A percentile compares a stretch with the other conserved stretches of the same genome.
phyloP scores from a whole-genome alignment of 2,329 filamentous ascomycete species.

The Nemania bipapillata region DNA sequence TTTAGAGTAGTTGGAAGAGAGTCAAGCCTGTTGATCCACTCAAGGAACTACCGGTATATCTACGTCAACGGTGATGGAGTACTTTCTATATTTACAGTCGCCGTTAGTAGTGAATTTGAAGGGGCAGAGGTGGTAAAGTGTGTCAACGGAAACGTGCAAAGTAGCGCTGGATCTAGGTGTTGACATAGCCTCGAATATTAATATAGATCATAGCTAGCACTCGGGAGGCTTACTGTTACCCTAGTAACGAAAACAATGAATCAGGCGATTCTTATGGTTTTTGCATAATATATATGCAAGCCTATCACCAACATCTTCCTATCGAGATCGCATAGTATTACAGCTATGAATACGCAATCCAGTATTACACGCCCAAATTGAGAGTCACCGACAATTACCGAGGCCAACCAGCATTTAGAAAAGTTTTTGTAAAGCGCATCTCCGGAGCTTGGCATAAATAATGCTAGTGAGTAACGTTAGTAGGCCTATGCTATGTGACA shows the following conservation, averaged over 20 bases:
- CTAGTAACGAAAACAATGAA: not conserved
- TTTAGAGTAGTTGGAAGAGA: too few species aligned
- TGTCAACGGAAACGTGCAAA: not conserved
- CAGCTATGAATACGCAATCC: not conserved
- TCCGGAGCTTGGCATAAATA: not conserved
- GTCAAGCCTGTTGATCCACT: too few species aligned
- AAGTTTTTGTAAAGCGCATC: slow-evolving; percentile 15
- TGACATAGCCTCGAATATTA: not conserved
- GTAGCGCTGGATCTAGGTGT: not conserved
- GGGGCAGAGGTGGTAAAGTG: too few species aligned
- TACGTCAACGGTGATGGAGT: too few species aligned
- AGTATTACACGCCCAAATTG: too few species aligned
- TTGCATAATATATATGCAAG: not conserved
- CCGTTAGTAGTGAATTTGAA: too few species aligned
- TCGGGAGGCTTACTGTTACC: not conserved
- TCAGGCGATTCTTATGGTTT: not conserved
- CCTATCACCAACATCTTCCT: not conserved
- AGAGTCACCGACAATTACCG: not conserved
- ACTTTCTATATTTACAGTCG: too few species aligned
- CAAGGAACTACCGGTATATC: too few species aligned
- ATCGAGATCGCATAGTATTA: not conserved
- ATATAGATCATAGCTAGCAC: not conserved
- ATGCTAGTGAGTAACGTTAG: not conserved
- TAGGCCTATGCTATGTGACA: not conserved
- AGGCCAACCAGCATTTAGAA: not conserved